phyloP scores from a whole-genome alignment of 2,329 filamentous ascomycete species.

The Colletotrichum sp. region DNA sequence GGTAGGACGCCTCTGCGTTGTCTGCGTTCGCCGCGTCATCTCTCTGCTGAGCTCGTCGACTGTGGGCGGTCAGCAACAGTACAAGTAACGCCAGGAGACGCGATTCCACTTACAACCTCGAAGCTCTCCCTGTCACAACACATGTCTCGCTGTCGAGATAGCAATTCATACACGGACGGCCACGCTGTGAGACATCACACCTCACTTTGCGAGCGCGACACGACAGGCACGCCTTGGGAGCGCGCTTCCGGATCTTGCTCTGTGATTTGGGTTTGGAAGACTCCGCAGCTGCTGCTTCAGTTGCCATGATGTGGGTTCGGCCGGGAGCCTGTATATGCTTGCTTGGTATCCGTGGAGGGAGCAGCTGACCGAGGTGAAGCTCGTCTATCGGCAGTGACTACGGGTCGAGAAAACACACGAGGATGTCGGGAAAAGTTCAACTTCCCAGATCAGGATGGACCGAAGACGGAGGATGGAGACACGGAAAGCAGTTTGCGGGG shows the following conservation, averaged over 20 bases:
- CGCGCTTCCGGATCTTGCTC: slow-evolving; percentile 46
- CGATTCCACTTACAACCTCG: slow-evolving; percentile 36
- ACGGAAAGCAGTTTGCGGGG: slow-evolving; percentile 23
- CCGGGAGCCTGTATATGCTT: background rate
- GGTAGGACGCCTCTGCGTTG: slow-evolving; percentile 30
- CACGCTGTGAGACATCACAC: slow-evolving; percentile 53
- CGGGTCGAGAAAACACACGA: slow-evolving; percentile 7
- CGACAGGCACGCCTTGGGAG: slow-evolving; percentile 55
- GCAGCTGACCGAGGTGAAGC: slow-evolving; percentile 5
- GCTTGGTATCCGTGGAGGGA: background rate
- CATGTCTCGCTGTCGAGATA: slow-evolving; percentile 52
- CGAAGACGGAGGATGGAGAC: slow-evolving; percentile 6
- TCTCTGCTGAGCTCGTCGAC: slow-evolving; percentile 29
- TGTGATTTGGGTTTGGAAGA: slow-evolving; percentile 31
- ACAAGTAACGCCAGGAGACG: background rate
- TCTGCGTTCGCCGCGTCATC: slow-evolving; percentile 30
- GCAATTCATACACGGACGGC: slow-evolving; percentile 56
- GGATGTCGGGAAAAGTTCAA: background rate
- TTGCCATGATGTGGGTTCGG: slow-evolving; percentile 6
- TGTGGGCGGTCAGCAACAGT: slow-evolving; percentile 10
- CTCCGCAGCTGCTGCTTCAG: slow-evolving; percentile 24
- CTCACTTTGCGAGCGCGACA: slow-evolving; percentile 55
- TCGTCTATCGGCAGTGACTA: background rate
- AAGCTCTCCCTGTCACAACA: slow-evolving; percentile 43
- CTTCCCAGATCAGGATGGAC: slow-evolving; percentile 1